These are phyloP conservation scores for Neofusicoccum parvum DNA, from an alignment of 2,329 filamentous ascomycete genomes.

Conservation along the genomic window DNA sequence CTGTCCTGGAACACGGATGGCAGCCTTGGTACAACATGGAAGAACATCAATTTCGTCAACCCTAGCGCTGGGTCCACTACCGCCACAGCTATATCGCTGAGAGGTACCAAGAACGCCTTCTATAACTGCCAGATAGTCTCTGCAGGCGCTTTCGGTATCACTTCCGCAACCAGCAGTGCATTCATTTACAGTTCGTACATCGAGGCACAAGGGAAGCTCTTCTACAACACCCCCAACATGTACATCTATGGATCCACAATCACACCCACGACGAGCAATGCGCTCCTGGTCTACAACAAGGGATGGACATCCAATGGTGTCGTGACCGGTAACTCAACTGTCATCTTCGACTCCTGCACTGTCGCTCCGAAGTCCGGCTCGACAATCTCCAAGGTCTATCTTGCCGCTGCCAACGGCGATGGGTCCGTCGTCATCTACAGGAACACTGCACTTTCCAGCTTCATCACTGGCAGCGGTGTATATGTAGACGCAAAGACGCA, in stretches of 20 bases:
- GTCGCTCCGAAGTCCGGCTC: constrained; percentile 35
- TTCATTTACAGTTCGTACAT: constrained; percentile 51
- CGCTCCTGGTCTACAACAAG: constrained; percentile 44
- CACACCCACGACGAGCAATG: constrained; percentile 40
- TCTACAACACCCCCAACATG: constrained; percentile 44
- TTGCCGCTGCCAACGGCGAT: constrained; percentile 46
- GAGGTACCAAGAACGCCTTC: constrained; percentile 46
- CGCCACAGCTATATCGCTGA: constrained; percentile 35
- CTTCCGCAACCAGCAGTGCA: constrained; percentile 35
- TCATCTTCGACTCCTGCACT: constrained; percentile 45
- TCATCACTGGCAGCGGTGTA: constrained; percentile 44
- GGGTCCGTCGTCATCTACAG: constrained; percentile 47
- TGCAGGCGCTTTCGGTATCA: constrained; percentile 36
- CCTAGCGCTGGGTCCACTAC: constrained; percentile 27
- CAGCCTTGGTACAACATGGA: constrained; percentile 40
- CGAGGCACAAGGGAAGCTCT: constrained; percentile 46
- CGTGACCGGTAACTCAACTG: constrained; percentile 39
- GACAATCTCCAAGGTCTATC: constrained; percentile 45
- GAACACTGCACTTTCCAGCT: constrained; percentile 40
- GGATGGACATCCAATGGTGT: constrained; percentile 29
- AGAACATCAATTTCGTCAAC: constrained; percentile 46
- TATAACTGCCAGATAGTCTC: constrained; percentile 50
- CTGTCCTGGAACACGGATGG: constrained; percentile 36
- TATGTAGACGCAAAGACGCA: constrained; percentile 28
- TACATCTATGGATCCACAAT: constrained; percentile 51